Conservation (phyloP, 2,329 filamentous ascomycete species). For the Arthrinium phaeospermum region DNA sequence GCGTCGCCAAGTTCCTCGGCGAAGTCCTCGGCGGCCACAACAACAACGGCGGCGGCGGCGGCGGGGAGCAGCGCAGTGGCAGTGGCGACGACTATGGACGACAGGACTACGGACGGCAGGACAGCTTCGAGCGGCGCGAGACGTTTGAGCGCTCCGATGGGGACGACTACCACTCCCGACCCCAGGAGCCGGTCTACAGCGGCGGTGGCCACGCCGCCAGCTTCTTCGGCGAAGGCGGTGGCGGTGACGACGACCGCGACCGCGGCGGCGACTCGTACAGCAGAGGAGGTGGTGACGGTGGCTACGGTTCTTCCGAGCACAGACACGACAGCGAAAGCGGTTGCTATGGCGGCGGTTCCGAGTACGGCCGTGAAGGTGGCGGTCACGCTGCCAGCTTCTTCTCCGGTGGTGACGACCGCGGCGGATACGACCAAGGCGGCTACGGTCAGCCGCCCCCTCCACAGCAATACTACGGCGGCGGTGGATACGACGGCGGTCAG, state of each 20-base stretch:
- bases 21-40: slow-evolving; percentile 56
- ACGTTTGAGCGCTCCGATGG: slow-evolving; percentile 32
- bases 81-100: slow-evolving; percentile 61
- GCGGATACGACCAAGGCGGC: slow-evolving; percentile 17
- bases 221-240: slow-evolving; percentile 26
- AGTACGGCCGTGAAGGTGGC: slow-evolving; percentile 26
- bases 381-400: slow-evolving; percentile 26
- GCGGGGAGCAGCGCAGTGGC: slow-evolving; percentile 43
- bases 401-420: neutral
- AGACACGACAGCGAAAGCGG: neutral
- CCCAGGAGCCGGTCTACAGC: neutral
- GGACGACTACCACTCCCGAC: neutral
- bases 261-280: slow-evolving; percentile 21
- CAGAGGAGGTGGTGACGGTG: slow-evolving; percentile 29
- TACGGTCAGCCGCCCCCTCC: slow-evolving; percentile 13
- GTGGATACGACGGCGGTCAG: neutral
- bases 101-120: slow-evolving; percentile 52
- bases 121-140: slow-evolving; percentile 58
- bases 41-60: slow-evolving; percentile 40
- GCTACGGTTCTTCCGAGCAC: slow-evolving; percentile 28
- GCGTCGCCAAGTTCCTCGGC: slow-evolving; percentile 58
- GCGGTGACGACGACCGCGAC: slow-evolving; percentile 30
- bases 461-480: neutral
- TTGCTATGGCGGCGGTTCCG: neutral
- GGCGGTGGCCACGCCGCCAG: neutral